Evolutionary conservation across 2,329 filamentous ascomycete species (phyloP), one percentile per base, ranked within the genome.

Genomic region (Coniochaeta pulveracea): DNA sequence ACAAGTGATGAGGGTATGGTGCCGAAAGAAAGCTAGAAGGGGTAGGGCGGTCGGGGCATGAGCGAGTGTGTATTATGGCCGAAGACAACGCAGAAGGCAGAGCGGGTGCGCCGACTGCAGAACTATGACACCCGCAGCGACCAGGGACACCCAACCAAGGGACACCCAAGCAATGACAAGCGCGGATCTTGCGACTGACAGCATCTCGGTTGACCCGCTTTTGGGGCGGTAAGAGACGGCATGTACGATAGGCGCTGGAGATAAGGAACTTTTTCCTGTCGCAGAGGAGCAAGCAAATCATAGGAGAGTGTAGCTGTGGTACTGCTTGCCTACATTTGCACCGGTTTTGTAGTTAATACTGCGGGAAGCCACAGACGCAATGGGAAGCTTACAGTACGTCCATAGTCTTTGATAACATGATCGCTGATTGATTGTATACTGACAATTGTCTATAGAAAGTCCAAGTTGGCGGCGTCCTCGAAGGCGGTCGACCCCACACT

Each of bases 401-500:
- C 8, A 10, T 19, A 16, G 14, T 15, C 12, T 5, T 7, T 27
- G n/a, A n/a, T n/a, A n/a, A n/a, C n/a, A n/a, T n/a, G n/a, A n/a
- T n/a, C n/a, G n/a, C n/a, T n/a, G n/a, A n/a, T n/a, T n/a, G 7
- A 29, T 19, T 18, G 16, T 18, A 11, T n/a, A 19, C 18, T 31
- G 10, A 21, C 18, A 31, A 31, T 34, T 15, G 24, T 28, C 6
- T 25, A 10, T 18, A 66, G 61, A 42, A 56, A 55, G 49, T 46
- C 50, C 28, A 45, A 47, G 36, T 45, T 73, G 39, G 43, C 54
- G 33, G 63, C 61, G 40, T 56, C 64, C 22, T 56, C 61, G 36
- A 71, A 71, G 53, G 64, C 66, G 38, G 63, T 85, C 39, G 80
- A 86, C 61, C 78, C 80, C 52, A 60, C 66, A 36, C 63, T 86